Evolutionary conservation across 2,329 filamentous ascomycete species (phyloP), one percentile per base, ranked within the genome.

Genomic region (Capronia americana): DNA sequence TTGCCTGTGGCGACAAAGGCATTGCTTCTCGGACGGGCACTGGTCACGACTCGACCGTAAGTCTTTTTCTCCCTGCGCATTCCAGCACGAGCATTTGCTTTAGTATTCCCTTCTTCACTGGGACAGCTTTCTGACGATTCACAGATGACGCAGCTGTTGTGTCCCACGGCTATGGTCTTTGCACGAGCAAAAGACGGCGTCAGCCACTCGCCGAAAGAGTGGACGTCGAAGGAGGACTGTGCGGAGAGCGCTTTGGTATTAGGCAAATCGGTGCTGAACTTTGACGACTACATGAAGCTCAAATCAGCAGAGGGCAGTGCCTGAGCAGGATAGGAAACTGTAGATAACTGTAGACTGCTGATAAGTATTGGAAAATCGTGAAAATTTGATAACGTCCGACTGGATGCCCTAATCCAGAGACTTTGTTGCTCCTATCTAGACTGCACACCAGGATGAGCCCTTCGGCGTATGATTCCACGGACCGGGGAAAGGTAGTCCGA

Each of bases 121-220:
- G 17, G 17, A 23, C 6, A 6, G 17, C 17, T 48, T 48, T 23
- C n/a, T n/a, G 23, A 48, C 23, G 44, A n/a, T 48, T 20, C n/a
- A 48, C 23, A n/a, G 44, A n/a, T 48, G 23, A 48, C 17, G 23
- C 23, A 23, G 23, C n/a, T n/a, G 44, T n/a, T 48, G 44, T 48
- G 44, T 17, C 71, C 74, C 12, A 75, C 72, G 2, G 72, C 68
- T 12, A 74, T 74, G 73, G 69, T 75, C 4, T 75, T 75, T 41
- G 72, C 70, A 0, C 63, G 71, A 20, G 65, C 60, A 10, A 72
- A 70, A 57, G 70, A 71, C 50, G 74, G 74, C 5, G 65, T 73
- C 26, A 71, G 66, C 24, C 73, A 75, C 61, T 66, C 64, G 46
- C 66, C 73, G 32, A 69, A 70, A 46, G 73, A 74, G 58, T 74